Base-by-base conservation (phyloP, 208 protist genomes). In the Herpetomonas muscarum region DNA sequence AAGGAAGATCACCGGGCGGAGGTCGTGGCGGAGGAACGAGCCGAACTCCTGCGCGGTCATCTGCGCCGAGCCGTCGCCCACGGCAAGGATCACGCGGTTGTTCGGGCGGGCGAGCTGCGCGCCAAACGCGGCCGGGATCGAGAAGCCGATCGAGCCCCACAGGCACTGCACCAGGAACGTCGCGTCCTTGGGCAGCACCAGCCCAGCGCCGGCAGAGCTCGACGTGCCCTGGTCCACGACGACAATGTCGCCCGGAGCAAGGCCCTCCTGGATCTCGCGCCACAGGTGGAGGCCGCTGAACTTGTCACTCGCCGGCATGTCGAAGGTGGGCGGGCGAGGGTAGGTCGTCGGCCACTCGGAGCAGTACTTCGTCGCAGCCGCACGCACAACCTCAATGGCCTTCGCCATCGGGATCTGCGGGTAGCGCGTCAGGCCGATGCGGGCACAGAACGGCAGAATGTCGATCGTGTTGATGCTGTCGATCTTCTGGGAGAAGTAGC, bases 41-140 rank as follows among this genome's bases (percentile, higher is more conserved):
- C 69, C 51, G 37, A 84, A 44, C 63, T 74, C 64, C 65, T 84
- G 72, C 31, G 65, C 54, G 25, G 64, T 79, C 72, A 79, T 74
- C 58, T 73, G 60, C 17, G 73, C 65, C 3, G 72, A 13, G 28
- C 61, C 72, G 48, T 79, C 68, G 39, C 76, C 76, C 3, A 76
- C 57, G 2, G 51, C 24, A 7, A 79, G 50, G 21, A 77, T 62
- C 5, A 79, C 68, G 25, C 76, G 71, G 46, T 62, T 56, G 22
- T 59, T 31, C 12, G 76, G 68, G 17, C 57, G 29, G 2, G 68
- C 68, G 13, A 84, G 12, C 34, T 79, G 76, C 22, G 67, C 67
- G 26, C 73, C 76, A 25, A 76, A 61, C 9, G 76, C 69, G 6
- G 64, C 60, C 17, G 76, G 72, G 41, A 84, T 50, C 28, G 68